A percentile compares a stretch with the other conserved stretches of the same genome.
These are phyloP conservation scores for Beverwykella pulmonaria DNA, from an alignment of 495 filamentous ascomycete species.

Conservation along the genomic window DNA sequence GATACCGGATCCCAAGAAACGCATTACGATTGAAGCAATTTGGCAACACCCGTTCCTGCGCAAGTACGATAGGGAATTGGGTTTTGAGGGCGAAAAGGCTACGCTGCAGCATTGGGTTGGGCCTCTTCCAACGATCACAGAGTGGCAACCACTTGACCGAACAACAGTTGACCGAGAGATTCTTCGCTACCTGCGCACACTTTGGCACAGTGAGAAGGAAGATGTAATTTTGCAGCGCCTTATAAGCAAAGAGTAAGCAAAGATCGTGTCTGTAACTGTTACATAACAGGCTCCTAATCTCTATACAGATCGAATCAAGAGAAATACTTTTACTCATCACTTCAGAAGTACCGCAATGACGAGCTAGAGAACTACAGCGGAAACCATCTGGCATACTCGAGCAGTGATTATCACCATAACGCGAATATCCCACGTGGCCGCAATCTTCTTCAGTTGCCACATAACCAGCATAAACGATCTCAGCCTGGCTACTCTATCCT, in stretches of 20 bases:
- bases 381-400: slow-evolving; percentile 69
- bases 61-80: slow-evolving; percentile 64
- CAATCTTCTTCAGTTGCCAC: slow-evolving; percentile 43
- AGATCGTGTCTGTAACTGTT: background rate
- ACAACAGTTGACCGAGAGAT: slow-evolving; percentile 76
- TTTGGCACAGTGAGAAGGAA: slow-evolving; percentile 83
- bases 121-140: slow-evolving; percentile 54
- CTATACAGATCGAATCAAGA: slow-evolving; percentile 73
- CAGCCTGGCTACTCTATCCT: slow-evolving; percentile 74
- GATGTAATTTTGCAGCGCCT: slow-evolving; percentile 69
- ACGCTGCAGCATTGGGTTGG: slow-evolving; percentile 57
- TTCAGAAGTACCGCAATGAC: slow-evolving; percentile 77
- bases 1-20: slow-evolving; percentile 68
- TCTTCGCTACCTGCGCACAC: slow-evolving; percentile 76
- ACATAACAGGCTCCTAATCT: background rate
- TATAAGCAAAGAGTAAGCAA: slow-evolving; percentile 66
- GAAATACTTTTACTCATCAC: slow-evolving; percentile 85
- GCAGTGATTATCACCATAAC: slow-evolving; percentile 89
- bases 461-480: slow-evolving; percentile 54
- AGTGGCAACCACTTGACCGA: slow-evolving; percentile 55
- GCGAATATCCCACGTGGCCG: slow-evolving; percentile 56
- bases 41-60: slow-evolving; percentile 81
- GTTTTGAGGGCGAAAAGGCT: slow-evolving; percentile 43
- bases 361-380: slow-evolving; percentile 79
- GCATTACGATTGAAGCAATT: slow-evolving; percentile 75